These are phyloP conservation scores for Parachaetomium inaequale DNA, from an alignment of 495 filamentous ascomycete genomes.

Conservation along the genomic window DNA sequence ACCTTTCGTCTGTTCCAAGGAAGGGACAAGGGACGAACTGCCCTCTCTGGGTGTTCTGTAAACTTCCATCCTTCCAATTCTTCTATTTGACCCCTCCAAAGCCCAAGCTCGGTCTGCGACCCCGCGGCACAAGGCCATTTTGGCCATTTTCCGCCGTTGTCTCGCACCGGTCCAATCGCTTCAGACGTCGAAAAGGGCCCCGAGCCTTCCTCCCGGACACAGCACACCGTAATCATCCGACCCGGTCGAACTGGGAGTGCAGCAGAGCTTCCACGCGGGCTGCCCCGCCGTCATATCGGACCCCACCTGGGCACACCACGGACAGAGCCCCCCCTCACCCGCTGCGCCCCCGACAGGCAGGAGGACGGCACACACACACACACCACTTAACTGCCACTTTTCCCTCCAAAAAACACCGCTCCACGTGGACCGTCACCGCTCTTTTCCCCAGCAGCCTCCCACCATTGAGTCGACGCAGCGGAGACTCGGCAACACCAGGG, in stretches of 20 bases:
- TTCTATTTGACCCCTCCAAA: constrained; percentile 1
- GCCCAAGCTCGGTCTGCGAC: background rate
- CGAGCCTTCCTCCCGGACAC: background rate
- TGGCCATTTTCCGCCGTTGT: background rate
- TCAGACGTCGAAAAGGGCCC: background rate
- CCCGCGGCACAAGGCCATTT: background rate
- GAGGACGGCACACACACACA: constrained; percentile 7
- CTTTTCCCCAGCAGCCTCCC: constrained; percentile 1
- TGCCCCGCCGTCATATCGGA: constrained; percentile 9
- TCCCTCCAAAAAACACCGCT: constrained; percentile 9
- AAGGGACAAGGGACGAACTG: background rate
- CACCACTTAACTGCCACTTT: constrained; percentile 7
- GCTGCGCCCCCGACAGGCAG: constrained; percentile 22
- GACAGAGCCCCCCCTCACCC: constrained; percentile 4
- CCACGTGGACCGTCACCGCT: constrained; percentile 15
- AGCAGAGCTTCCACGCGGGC: constrained; percentile 4
- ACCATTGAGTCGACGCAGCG: background rate
- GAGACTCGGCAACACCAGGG: background rate
- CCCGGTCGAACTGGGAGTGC: background rate
- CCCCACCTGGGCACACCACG: constrained; percentile 17
- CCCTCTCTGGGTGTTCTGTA: background rate
- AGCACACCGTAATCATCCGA: background rate
- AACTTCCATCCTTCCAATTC: too few species aligned
- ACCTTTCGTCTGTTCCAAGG: constrained; percentile 5
- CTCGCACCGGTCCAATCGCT: background rate